Conservation (phyloP, 1,284 basidiomycete genomes). For the Entoloma clypeatum region DNA sequence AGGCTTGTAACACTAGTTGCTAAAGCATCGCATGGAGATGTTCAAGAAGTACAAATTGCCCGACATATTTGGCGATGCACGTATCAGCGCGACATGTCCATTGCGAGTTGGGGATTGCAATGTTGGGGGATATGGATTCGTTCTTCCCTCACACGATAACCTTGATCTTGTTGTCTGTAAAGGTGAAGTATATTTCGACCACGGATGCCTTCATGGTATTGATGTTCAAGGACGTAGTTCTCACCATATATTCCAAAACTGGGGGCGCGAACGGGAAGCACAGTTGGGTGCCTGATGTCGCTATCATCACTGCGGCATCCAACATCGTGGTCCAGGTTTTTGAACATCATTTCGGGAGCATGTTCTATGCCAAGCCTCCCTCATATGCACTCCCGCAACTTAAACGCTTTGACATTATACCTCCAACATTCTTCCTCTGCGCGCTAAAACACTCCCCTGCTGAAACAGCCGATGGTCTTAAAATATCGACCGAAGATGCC, state of each 20-base stretch:
- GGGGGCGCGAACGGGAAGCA: neutral
- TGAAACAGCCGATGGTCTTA: no score
- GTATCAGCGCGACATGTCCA: conserved; percentile 6
- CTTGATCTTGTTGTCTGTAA: conserved; percentile 9
- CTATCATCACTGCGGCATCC: no score
- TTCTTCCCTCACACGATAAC: conserved; percentile 9
- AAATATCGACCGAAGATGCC: no score
- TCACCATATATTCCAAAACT: conserved; percentile 6
- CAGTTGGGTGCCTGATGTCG: neutral
- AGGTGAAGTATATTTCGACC: conserved; percentile 1
- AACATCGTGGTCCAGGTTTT: no score
- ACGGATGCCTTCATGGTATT: neutral
- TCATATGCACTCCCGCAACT: no score
- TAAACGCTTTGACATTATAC: no score
- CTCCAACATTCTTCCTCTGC: no score
- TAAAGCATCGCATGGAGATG: conserved; percentile 5
- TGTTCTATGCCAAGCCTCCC: no score
- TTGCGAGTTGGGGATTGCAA: conserved; percentile 3
- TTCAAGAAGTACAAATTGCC: conserved; percentile 2
- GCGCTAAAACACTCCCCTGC: no score
- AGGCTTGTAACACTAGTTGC: neutral
- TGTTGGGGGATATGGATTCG: conserved; percentile 14
- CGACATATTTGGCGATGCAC: conserved; percentile 5
- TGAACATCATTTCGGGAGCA: no score
- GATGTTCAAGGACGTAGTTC: neutral